Percentiles rank a stretch among this genome's conserved stretches.
Evolutionary conservation across 2,329 filamentous ascomycete genomes (phyloP).

Genomic region (Chrysoporthe cubensis): DNA sequence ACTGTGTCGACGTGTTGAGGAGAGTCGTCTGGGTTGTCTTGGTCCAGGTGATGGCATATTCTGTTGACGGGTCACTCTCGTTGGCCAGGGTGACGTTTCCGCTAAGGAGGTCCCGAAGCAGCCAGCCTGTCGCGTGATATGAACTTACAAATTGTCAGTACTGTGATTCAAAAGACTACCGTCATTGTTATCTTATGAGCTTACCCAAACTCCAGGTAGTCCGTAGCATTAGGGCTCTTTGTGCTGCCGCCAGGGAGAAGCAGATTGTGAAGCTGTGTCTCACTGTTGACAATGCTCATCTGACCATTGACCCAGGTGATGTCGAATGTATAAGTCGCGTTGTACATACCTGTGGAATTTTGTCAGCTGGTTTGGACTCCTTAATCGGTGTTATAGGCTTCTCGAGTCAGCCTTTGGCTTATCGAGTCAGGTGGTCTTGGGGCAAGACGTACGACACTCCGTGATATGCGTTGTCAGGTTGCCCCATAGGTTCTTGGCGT

Average conservation of each 20-base stretch:
- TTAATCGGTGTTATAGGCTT: not conserved
- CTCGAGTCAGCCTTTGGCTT: not conserved
- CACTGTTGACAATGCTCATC: slow-evolving; percentile 18
- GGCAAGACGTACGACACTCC: slow-evolving; percentile 19
- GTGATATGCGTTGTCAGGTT: slow-evolving; percentile 21
- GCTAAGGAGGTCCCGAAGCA: slow-evolving; percentile 24
- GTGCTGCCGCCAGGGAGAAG: slow-evolving; percentile 21
- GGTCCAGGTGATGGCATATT: slow-evolving; percentile 18
- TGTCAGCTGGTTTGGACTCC: not conserved
- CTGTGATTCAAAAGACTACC: not conserved
- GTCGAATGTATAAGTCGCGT: slow-evolving; percentile 25
- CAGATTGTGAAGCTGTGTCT: slow-evolving; percentile 7
- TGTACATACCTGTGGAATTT: slow-evolving; percentile 12
- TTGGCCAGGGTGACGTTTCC: slow-evolving; percentile 26
- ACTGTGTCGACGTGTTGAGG: slow-evolving; percentile 16
- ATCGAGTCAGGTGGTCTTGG: not conserved
- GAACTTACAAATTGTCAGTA: slow-evolving; percentile 9
- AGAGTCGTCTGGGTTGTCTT: slow-evolving; percentile 20
- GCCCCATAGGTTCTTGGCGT: slow-evolving; percentile 17
- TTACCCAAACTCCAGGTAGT: slow-evolving; percentile 29
- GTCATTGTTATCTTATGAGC: not conserved
- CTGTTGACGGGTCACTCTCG: slow-evolving; percentile 16
- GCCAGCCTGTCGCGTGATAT: slow-evolving; percentile 27
- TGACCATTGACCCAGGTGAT: slow-evolving; percentile 21
- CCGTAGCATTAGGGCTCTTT: slow-evolving; percentile 17